These are phyloP conservation scores for Solanum peruvianum DNA, from an alignment of 257 asterid genomes.

Conservation along the genomic window DNA sequence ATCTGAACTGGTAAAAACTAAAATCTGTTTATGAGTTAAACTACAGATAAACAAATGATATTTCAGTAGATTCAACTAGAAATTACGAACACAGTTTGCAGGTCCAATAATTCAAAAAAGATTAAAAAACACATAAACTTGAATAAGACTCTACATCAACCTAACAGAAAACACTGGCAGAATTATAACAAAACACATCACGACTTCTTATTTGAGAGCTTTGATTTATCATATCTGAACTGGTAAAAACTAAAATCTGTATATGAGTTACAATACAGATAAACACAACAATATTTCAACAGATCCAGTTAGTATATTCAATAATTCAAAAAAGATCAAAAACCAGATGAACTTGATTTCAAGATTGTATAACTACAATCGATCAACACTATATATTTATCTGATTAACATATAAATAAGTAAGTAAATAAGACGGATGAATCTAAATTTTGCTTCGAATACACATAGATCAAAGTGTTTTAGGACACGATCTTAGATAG, in stretches of 20 bases:
- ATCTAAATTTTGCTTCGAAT: too few species aligned
- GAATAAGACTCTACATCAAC: background rate
- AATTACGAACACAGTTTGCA: too few species aligned
- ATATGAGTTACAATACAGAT: background rate
- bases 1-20: background rate
- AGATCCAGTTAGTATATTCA: background rate
- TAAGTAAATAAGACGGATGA: too few species aligned
- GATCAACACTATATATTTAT: too few species aligned
- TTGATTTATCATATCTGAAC: background rate
- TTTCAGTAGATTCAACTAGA: too few species aligned
- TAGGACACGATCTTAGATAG: background rate
- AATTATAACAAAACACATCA: background rate
- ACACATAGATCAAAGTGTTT: too few species aligned
- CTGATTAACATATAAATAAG: too few species aligned
- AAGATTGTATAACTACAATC: too few species aligned
- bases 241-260: background rate
- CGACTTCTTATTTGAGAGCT: background rate
- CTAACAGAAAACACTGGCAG: background rate
- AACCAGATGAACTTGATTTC: background rate
- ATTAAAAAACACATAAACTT: background rate
- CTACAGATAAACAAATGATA: too few species aligned
- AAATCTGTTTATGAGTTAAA: background rate
- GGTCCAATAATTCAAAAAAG: too few species aligned
- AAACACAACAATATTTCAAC: background rate
- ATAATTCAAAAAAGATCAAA: background rate